These are phyloP conservation scores for Neocucurbitaria cava DNA, from an alignment of 2,329 filamentous ascomycete genomes.

Conservation along the genomic window DNA sequence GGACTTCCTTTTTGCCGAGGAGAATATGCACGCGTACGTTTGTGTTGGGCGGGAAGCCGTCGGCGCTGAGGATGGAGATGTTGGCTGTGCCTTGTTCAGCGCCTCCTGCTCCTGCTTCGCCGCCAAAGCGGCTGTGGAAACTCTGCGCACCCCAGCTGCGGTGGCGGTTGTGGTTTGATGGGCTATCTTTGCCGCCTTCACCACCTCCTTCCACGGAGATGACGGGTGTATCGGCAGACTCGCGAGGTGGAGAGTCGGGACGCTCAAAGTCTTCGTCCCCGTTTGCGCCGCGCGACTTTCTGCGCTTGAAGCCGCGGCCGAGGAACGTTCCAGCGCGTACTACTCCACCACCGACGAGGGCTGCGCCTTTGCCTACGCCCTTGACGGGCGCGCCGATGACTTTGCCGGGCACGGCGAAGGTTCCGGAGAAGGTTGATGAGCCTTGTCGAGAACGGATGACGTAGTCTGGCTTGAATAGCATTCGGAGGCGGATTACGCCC, in stretches of 20 bases:
- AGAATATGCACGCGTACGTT: slow-evolving; percentile 81
- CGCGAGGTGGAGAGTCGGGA: slow-evolving; percentile 53
- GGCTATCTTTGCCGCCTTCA: slow-evolving; percentile 14
- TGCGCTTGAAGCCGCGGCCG: slow-evolving; percentile 79
- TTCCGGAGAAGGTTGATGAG: slow-evolving; percentile 90
- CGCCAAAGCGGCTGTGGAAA: slow-evolving; percentile 50
- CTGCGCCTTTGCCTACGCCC: slow-evolving; percentile 79
- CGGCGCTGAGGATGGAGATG: slow-evolving; percentile 80
- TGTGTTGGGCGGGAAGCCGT: slow-evolving; percentile 75
- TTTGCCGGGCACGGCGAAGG: slow-evolving; percentile 84
- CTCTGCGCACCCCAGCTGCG: slow-evolving; percentile 44
- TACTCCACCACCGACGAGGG: slow-evolving; percentile 76
- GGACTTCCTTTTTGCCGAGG: slow-evolving; percentile 74
- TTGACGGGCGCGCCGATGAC: slow-evolving; percentile 97
- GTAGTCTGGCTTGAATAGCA: slow-evolving; percentile 93
- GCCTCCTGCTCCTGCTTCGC: slow-evolving; percentile 51
- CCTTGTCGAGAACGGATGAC: slow-evolving; percentile 86
- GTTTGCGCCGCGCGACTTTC: slow-evolving; percentile 63
- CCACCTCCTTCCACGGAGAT: slow-evolving; percentile 41
- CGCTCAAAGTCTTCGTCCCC: slow-evolving; percentile 50
- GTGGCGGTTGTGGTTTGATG: slow-evolving; percentile 41
- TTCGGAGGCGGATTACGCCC: slow-evolving; percentile 78
- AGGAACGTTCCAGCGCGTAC: slow-evolving; percentile 91
- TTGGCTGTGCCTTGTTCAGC: slow-evolving; percentile 76
- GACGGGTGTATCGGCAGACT: slow-evolving; percentile 37